Evolutionary conservation across 306 rosid genomes (phyloP).

Genomic region (Malus orientalis): DNA sequence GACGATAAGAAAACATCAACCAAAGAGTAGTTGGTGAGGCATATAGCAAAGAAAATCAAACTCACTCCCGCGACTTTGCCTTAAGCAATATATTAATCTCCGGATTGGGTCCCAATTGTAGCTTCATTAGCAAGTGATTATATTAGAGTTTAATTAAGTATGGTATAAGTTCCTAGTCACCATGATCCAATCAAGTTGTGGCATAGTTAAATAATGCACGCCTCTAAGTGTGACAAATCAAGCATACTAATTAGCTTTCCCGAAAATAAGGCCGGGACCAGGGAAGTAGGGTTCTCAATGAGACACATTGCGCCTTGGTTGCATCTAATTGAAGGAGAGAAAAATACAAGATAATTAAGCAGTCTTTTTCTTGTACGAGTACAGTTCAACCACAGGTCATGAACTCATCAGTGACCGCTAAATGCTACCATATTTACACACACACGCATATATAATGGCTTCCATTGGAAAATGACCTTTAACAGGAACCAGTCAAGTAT

Average conservation of each 20-base stretch:
- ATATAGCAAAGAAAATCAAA: constrained; percentile 20
- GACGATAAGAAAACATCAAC: constrained; percentile 18
- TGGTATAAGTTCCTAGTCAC: constrained; percentile 40
- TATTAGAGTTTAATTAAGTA: constrained; percentile 19
- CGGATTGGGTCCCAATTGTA: constrained; percentile 11
- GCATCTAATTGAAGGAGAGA: constrained; percentile 17
- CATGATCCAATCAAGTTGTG: constrained; percentile 27
- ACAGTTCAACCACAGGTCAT: background rate
- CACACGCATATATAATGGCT: background rate
- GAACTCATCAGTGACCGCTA: background rate
- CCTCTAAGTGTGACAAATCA: constrained; percentile 10
- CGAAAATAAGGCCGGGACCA: constrained; percentile 26
- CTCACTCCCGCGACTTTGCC: constrained; percentile 25
- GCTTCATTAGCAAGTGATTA: constrained; percentile 6
- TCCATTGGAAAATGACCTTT: constrained; percentile 14
- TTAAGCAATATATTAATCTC: constrained; percentile 13
- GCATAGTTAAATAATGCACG: constrained; percentile 15
- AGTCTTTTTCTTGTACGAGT: constrained; percentile 1
- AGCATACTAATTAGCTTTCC: constrained; percentile 11
- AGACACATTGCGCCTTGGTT: constrained; percentile 11
- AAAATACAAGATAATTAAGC: constrained; percentile 15
- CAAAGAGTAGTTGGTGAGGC: constrained; percentile 21
- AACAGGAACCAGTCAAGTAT: constrained; percentile 3
- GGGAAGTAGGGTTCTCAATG: constrained; percentile 14
- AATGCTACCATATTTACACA: background rate